Evolutionary conservation across 257 asterid species (phyloP), one percentile per base, ranked within the genome.

Genomic region (Vinca minor): DNA sequence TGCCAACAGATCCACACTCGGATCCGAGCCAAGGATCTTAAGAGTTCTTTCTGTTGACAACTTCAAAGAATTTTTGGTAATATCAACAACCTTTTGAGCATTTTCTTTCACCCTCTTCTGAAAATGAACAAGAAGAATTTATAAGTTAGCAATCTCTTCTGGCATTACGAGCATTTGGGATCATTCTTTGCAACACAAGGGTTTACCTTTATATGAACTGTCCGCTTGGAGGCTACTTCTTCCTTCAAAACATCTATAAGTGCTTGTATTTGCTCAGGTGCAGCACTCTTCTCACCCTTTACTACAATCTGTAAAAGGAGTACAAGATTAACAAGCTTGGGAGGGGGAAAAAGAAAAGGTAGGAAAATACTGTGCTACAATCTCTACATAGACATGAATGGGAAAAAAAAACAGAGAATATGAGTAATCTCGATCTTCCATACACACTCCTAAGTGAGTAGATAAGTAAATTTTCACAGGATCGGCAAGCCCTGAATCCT

Each of bases 51-150:
- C 80, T 67, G 83, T 68, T 50, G 96, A 76, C 62, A 83, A 67
- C 76, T 79, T 87, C 50, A 70, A 73, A 20, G 79, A 78, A 69
- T 69, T 69, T 59, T 78, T 71, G 17, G 88, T 76, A 34, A 81
- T 78, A 66, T 83, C 95, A 35, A 60, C 78, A 63, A 77, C 78
- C 76, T 87, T 84, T 60, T 72, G 82, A 23, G 79, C 66, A 62
- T 89, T 93, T 69, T 87, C 94, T 67, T 84, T 83, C 76, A 82
- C 69, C 48, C 87, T 83, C 69, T 73, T 78, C 98, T 92, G 89
- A 72, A 76, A 69, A 59, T n/a, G 42, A 72, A 63, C 68, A 71
- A 49, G 39, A 23, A 23, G 46, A n/a, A 31, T 13, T 34, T 18
- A 17, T 25, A 21, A 29, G 15, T 25, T 45, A 32, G 25, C 7